Evolutionary conservation across 169 alveolate genomes (phyloP).

Genomic region (Plasmodium vinckei): DNA sequence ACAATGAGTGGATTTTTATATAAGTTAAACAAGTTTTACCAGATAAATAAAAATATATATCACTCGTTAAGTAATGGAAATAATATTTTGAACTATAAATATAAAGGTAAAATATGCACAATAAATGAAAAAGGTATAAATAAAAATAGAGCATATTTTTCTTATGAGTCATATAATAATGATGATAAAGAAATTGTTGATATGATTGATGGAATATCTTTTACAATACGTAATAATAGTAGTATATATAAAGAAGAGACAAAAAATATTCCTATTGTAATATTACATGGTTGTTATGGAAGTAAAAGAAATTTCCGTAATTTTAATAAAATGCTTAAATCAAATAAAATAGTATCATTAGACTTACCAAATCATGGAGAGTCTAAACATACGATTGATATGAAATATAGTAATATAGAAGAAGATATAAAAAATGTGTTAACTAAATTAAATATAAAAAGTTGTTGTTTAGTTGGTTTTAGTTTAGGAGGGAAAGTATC

Average conservation of each 20-base stretch:
- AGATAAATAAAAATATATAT: background rate
- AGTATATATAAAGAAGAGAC: slow-evolving; percentile 59
- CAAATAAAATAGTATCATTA: slow-evolving; percentile 47
- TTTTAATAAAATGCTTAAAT: slow-evolving; percentile 48
- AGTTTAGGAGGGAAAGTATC: slow-evolving; percentile 74
- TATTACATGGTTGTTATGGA: slow-evolving; percentile 74
- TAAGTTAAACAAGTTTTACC: background rate
- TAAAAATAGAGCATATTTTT: background rate
- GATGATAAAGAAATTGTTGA: slow-evolving; percentile 15
- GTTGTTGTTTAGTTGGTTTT: slow-evolving; percentile 69
- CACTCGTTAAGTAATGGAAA: background rate
- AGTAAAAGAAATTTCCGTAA: slow-evolving; percentile 38
- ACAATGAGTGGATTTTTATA: background rate
- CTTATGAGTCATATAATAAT: slow-evolving; percentile 8
- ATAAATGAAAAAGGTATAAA: background rate
- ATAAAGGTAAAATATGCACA: background rate
- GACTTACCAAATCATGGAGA: slow-evolving; percentile 74
- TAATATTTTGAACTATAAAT: background rate
- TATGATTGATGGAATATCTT: slow-evolving; percentile 34
- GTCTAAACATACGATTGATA: slow-evolving; percentile 56
- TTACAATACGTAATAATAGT: slow-evolving; percentile 34
- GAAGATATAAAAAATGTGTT: slow-evolving; percentile 52
- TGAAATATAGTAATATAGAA: slow-evolving; percentile 69
- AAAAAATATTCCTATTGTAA: slow-evolving; percentile 23
- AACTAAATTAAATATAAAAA: slow-evolving; percentile 25